These are phyloP conservation scores for Trichoderma brevicompactum DNA, from an alignment of 2,329 filamentous ascomycete genomes.

Conservation along the genomic window DNA sequence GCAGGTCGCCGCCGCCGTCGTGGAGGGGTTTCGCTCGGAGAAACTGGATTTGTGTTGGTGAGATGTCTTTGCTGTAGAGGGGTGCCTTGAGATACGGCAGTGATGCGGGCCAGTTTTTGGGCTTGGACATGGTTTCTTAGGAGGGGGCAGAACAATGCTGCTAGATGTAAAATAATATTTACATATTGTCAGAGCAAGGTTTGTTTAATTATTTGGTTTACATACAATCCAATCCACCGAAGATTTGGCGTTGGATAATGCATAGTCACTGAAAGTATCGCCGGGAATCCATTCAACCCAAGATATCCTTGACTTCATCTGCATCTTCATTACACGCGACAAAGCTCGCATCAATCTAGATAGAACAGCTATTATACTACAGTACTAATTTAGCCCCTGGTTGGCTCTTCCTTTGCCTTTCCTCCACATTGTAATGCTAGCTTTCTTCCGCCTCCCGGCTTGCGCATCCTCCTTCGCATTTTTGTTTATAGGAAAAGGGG, in stretches of 20 bases:
- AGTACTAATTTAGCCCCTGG: conserved; percentile 8
- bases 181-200: not conserved
- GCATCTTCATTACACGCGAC: conserved; percentile 15
- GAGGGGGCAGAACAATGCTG: too few species aligned
- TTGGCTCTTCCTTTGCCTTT: not conserved
- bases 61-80: conserved; percentile 52
- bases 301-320: not conserved
- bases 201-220: not conserved
- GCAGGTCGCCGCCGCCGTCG: not conserved
- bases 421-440: not conserved
- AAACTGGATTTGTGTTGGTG: conserved; percentile 46
- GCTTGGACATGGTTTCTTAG: conserved; percentile 41
- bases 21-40: conserved; percentile 42
- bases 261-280: not conserved
- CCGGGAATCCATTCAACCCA: not conserved
- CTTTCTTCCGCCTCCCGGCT: not conserved
- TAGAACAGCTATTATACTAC: conserved; percentile 25
- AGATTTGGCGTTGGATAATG: conserved; percentile 21
- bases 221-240: not conserved
- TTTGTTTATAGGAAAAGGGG: not conserved
- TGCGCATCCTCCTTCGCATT: conserved; percentile 4
- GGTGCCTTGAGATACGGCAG: conserved; percentile 59
- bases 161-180: not conserved
- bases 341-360: conserved; percentile 5
- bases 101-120: conserved; percentile 62